phyloP scores from a whole-genome alignment of 345 rosid genomes.

The Aethionema arabicum region DNA sequence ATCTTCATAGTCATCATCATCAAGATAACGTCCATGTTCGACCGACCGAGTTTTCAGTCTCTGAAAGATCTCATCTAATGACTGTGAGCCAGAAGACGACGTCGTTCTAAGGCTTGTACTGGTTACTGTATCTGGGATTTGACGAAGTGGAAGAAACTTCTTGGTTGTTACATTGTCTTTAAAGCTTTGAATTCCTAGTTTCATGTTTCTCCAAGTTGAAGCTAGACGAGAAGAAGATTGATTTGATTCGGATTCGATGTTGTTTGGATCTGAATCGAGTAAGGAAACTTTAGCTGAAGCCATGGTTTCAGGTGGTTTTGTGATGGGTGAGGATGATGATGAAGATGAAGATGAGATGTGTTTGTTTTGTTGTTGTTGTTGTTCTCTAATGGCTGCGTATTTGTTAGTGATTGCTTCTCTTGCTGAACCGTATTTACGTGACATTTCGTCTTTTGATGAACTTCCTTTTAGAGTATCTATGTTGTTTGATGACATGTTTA shows the following conservation, averaged over 20 bases:
- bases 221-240: slow-evolving; percentile 57
- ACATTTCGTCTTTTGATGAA: slow-evolving; percentile 58
- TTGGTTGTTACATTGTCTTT: slow-evolving; percentile 73
- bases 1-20: slow-evolving; percentile 37
- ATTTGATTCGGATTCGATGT: slow-evolving; percentile 22
- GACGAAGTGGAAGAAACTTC: slow-evolving; percentile 67
- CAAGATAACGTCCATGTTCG: slow-evolving; percentile 41
- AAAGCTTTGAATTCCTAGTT: slow-evolving; percentile 75
- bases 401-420: slow-evolving; percentile 83
- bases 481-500: slow-evolving; percentile 54
- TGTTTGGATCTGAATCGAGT: slow-evolving; percentile 51
- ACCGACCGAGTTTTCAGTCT: slow-evolving; percentile 69
- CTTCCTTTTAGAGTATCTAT: slow-evolving; percentile 43
- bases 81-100: slow-evolving; percentile 49
- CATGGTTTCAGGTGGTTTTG: slow-evolving; percentile 47
- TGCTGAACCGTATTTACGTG: slow-evolving; percentile 58
- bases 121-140: slow-evolving; percentile 45
- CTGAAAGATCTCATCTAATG: slow-evolving; percentile 86
- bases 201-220: slow-evolving; percentile 84
- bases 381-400: slow-evolving; percentile 85
- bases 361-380: slow-evolving; percentile 42
- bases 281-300: slow-evolving; percentile 78
- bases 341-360: slow-evolving; percentile 47
- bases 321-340: slow-evolving; percentile 47
- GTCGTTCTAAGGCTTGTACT: slow-evolving; percentile 17